Percentiles rank a stretch among this genome's conserved stretches.
These are phyloP conservation scores for Yamadazyma laniorum DNA, from an alignment of 805 yeast species.

Conservation along the genomic window DNA sequence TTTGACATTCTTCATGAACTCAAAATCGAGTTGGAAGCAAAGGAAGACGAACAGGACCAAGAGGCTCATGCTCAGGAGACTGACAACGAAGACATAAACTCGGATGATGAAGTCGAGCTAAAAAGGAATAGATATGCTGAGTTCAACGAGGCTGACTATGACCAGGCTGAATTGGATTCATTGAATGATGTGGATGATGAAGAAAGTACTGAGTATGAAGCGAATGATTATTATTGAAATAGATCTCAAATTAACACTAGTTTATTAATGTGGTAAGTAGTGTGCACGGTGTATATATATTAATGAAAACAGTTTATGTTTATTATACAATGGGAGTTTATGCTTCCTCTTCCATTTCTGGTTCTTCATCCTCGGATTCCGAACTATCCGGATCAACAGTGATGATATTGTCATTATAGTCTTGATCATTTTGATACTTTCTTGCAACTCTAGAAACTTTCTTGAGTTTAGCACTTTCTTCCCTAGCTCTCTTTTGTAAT, in stretches of 20 bases:
- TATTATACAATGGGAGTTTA: conserved; percentile 1
- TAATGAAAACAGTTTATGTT: conserved; percentile 7
- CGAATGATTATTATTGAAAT: conserved; percentile 40
- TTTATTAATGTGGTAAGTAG: not conserved
- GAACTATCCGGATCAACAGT: conserved; percentile 60
- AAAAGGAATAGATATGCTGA: conserved; percentile 42
- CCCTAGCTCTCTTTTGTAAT: conserved; percentile 57
- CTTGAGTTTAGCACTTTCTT: conserved; percentile 53
- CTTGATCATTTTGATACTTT: conserved; percentile 51
- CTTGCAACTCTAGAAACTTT: conserved; percentile 72
- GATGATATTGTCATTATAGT: conserved; percentile 53
- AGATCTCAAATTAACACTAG: not conserved
- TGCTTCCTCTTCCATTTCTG: conserved; percentile 16
- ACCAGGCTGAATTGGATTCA: conserved; percentile 32
- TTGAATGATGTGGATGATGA: conserved; percentile 16
- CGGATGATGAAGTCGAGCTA: conserved; percentile 46
- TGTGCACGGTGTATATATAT: conserved; percentile 6
- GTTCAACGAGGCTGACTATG: conserved; percentile 47
- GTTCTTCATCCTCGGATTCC: conserved; percentile 30
- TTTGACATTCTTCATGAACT: conserved; percentile 91
- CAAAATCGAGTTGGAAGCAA: conserved; percentile 77
- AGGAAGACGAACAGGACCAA: conserved; percentile 29
- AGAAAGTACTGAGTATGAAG: conserved; percentile 32
- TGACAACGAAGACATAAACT: conserved; percentile 30
- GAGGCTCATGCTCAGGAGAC: conserved; percentile 14